Conservation (phyloP, 2,329 filamentous ascomycete genomes). For the Xylaria sp. region DNA sequence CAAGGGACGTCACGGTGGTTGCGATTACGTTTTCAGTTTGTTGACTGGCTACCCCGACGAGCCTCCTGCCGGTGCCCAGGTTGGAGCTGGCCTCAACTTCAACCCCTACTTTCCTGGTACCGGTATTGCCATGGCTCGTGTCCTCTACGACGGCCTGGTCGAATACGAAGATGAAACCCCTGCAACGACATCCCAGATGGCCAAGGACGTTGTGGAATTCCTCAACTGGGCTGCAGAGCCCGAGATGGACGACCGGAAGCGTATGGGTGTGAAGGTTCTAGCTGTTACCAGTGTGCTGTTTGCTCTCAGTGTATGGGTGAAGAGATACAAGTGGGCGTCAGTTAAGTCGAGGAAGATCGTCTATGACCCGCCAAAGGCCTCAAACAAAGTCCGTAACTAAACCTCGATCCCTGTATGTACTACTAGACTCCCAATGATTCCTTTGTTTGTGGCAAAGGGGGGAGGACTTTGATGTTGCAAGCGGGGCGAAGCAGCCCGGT, state of each 20-base stretch:
- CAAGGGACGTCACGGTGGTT: conserved; percentile 97
- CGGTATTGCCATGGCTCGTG: conserved; percentile 98
- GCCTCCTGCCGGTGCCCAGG: conserved; percentile 83
- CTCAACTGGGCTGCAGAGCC: conserved; percentile 99
- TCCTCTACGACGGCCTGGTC: conserved; percentile 94
- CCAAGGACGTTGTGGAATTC: conserved; percentile 98
- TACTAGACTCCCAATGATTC: conserved; percentile 41
- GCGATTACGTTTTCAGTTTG: conserved; percentile 97
- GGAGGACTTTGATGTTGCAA: conserved; percentile 35
- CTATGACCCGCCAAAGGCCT: conserved; percentile 76
- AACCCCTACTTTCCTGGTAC: conserved; percentile 99
- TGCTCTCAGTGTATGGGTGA: conserved; percentile 93
- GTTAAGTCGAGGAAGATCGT: conserved; percentile 94
- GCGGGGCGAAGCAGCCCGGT: conserved; percentile 38
- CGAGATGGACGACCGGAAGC: conserved; percentile 99
- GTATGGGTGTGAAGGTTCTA: conserved; percentile 98
- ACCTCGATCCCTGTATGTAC: conserved; percentile 38
- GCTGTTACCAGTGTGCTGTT: conserved; percentile 79
- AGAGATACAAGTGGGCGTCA: conserved; percentile 99
- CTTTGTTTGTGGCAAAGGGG: conserved; percentile 40
- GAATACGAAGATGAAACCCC: conserved; percentile 98
- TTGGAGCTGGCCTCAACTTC: conserved; percentile 95
- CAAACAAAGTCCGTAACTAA: conserved; percentile 57
- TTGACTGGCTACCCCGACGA: conserved; percentile 98
- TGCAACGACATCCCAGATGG: conserved; percentile 97